Conservation (phyloP, 345 rosid genomes). For the Ailanthus altissimus region DNA sequence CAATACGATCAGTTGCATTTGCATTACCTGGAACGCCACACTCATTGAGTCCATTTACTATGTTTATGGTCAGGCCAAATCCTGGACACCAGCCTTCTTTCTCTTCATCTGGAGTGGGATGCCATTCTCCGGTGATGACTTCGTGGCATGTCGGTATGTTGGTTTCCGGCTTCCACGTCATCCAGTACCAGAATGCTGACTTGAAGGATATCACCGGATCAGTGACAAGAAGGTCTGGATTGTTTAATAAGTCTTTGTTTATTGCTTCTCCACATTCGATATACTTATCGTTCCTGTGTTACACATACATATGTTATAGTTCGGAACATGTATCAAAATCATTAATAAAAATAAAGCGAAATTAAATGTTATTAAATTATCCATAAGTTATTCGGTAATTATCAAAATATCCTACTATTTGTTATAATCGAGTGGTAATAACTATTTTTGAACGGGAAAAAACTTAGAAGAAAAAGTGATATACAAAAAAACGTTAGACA, state of each 20-base stretch:
- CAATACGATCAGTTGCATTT: no score
- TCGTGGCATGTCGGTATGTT: conserved; percentile 56
- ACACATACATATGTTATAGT: conserved; percentile 54
- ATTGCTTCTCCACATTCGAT: no score
- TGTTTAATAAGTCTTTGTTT: no score
- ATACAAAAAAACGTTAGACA: no score
- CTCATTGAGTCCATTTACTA: conserved; percentile 61
- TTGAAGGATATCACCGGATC: conserved; percentile 52
- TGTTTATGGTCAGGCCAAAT: conserved; percentile 54
- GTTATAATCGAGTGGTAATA: no score
- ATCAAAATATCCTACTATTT: no score
- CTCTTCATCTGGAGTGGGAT: conserved; percentile 33
- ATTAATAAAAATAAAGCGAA: no score
- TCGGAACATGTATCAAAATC: conserved; percentile 28
- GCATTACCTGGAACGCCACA: no score
- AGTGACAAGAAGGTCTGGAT: conserved; percentile 34
- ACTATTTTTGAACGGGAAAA: no score
- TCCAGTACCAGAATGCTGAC: conserved; percentile 73
- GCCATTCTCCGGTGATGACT: conserved; percentile 47
- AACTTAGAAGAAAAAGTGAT: no score
- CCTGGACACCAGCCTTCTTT: conserved; percentile 48
- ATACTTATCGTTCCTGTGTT: conserved; percentile 63
- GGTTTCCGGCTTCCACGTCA: conserved; percentile 53
- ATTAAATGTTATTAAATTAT: no score
- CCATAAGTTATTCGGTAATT: no score